phyloP scores from a whole-genome alignment of 768 basidiomycete species.

The Nevesoporus exiguus region DNA sequence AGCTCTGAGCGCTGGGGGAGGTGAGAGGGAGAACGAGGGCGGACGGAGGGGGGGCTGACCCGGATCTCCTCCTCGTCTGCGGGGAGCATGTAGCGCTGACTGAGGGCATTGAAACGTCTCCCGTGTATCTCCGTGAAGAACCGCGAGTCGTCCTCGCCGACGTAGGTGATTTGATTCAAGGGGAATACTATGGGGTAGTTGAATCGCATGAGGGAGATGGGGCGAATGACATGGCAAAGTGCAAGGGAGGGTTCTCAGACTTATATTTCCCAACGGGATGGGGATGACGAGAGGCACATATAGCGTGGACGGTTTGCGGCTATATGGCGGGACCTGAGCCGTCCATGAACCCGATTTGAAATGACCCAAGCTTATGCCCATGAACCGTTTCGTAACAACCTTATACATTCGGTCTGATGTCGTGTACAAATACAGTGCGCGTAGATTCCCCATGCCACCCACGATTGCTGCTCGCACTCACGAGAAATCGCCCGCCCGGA shows the following conservation, averaged over 20 bases:
- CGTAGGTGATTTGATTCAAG: conserved; percentile 34
- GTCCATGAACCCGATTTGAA: conserved; percentile 24
- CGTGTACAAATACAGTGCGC: conserved; percentile 85
- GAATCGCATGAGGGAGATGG: conserved; percentile 22
- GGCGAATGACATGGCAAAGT: conserved; percentile 23
- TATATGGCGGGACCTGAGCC: conserved; percentile 33
- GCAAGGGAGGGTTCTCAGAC: conserved; percentile 16
- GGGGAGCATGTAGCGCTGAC: conserved; percentile 57
- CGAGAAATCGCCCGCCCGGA: conserved; percentile 76
- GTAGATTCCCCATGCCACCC: conserved; percentile 94
- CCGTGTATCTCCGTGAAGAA: conserved; percentile 55
- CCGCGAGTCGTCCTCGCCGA: conserved; percentile 44
- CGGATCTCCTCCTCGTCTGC: conserved; percentile 64
- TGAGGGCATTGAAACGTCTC: conserved; percentile 54
- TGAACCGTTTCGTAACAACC: conserved; percentile 28
- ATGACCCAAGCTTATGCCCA: conserved; percentile 23
- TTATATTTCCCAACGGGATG: conserved; percentile 28
- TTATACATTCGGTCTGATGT: conserved; percentile 56
- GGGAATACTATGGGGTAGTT: conserved; percentile 34
- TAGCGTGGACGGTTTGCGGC: conserved; percentile 27
- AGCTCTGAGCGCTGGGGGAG: conserved; percentile 55
- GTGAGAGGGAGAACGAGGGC: not conserved
- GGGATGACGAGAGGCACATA: conserved; percentile 32
- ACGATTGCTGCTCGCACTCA: conserved; percentile 90
- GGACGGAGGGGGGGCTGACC: conserved; percentile 31